Conservation (phyloP, 1,139 yeast species). For the Kodamaea suecica region DNA sequence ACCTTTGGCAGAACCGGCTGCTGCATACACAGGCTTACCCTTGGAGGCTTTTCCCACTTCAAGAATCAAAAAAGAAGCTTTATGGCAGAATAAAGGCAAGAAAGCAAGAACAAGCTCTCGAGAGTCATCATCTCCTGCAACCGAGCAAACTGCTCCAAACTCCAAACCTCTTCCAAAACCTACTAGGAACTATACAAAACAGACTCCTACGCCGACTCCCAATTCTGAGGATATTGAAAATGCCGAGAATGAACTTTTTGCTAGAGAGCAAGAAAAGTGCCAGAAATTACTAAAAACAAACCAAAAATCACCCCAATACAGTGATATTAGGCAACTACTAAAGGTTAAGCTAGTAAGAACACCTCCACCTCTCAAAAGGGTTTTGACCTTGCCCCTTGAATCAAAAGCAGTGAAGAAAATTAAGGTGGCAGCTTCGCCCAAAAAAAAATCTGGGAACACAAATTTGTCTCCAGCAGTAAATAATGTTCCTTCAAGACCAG, state of each 20-base stretch:
- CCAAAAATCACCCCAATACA: conserved; percentile 9
- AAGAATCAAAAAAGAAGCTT: conserved; percentile 50
- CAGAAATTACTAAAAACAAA: conserved; percentile 5
- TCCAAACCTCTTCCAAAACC: conserved; percentile 8
- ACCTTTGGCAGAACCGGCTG: conserved; percentile 46
- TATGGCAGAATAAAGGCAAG: conserved; percentile 37
- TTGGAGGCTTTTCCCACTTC: conserved; percentile 59
- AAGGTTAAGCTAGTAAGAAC: conserved; percentile 8
- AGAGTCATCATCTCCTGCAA: conserved; percentile 11
- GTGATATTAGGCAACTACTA: conserved; percentile 13
- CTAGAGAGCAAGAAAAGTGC: not conserved
- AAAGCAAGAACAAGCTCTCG: conserved; percentile 11
- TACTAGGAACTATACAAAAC: not conserved
- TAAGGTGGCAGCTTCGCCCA: conserved; percentile 5
- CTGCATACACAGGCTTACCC: conserved; percentile 64
- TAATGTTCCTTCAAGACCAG: not conserved
- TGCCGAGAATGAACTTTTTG: not conserved
- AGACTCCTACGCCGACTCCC: conserved; percentile 1
- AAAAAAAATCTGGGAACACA: conserved; percentile 5
- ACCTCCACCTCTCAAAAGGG: not conserved
- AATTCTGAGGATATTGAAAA: not conserved
- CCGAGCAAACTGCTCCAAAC: conserved; percentile 5
- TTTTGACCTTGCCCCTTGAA: not conserved
- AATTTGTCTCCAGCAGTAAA: conserved; percentile 26
- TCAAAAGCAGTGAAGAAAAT: conserved; percentile 3